Conservation (phyloP, 495 filamentous ascomycete genomes). For the Parathielavia appendiculata region DNA sequence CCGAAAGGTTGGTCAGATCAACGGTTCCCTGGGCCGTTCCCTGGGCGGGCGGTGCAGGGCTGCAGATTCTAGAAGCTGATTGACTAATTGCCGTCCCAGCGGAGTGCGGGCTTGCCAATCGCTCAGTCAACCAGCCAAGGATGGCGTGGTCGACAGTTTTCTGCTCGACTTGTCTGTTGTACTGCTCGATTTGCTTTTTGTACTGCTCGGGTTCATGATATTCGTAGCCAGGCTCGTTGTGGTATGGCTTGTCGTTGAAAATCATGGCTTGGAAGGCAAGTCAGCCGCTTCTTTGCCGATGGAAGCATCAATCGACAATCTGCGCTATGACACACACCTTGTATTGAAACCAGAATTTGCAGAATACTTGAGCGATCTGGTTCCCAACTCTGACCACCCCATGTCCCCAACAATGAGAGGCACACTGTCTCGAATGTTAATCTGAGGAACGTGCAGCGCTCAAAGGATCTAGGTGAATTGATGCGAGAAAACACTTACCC, state of each 20-base stretch:
- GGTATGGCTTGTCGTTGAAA: constrained; percentile 51
- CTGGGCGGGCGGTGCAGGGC: background rate
- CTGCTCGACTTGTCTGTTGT: constrained; percentile 36
- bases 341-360: constrained; percentile 56
- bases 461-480: background rate
- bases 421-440: constrained; percentile 38
- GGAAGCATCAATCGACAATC: too few species aligned
- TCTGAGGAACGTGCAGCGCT: background rate
- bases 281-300: background rate
- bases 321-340: constrained; percentile 32
- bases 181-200: constrained; percentile 13
- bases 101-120: background rate
- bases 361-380: constrained; percentile 51
- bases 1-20: too few species aligned
- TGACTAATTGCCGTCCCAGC: background rate
- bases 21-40: too few species aligned
- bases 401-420: constrained; percentile 57
- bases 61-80: too few species aligned
- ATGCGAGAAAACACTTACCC: constrained; percentile 33
- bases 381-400: constrained; percentile 51
- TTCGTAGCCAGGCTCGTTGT: constrained; percentile 54
- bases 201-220: constrained; percentile 9
- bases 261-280: constrained; percentile 43
- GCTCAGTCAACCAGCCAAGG: constrained; percentile 42
- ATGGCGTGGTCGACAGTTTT: constrained; percentile 45